Conservation (phyloP, 805 yeast species). For the Myxozyma melibiosi region DNA sequence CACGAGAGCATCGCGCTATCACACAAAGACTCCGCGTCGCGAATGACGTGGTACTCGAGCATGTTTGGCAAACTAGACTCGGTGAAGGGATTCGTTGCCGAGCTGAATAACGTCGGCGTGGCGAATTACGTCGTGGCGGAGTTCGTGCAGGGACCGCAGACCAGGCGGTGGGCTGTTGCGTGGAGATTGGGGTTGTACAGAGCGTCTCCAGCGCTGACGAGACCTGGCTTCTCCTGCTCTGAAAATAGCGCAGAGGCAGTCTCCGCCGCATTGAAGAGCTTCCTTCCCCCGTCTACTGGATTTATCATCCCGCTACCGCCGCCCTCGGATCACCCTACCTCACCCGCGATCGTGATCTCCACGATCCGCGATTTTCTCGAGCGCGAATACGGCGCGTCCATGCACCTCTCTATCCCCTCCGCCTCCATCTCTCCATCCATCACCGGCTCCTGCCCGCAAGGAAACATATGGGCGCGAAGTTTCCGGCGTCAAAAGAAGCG, state of each 20-base stretch:
- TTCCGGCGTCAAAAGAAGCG: constrained; percentile 22
- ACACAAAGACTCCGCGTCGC: not conserved
- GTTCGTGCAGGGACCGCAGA: constrained; percentile 26
- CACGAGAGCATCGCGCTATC: constrained; percentile 38
- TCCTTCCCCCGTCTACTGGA: not conserved
- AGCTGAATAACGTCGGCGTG: constrained; percentile 12
- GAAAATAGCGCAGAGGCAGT: not conserved
- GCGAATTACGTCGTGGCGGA: constrained; percentile 31
- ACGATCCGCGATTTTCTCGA: not conserved
- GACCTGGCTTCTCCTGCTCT: not conserved
- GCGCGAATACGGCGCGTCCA: not conserved
- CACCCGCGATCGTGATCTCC: too few relatives aligned
- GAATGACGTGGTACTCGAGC: constrained; percentile 47
- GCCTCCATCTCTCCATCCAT: not conserved
- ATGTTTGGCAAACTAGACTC: constrained; percentile 42
- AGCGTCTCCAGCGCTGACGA: constrained; percentile 12
- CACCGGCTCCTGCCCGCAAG: constrained; percentile 11
- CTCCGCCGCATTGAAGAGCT: not conserved
- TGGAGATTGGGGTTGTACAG: constrained; percentile 24
- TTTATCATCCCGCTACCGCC: not conserved
- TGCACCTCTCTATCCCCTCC: not conserved
- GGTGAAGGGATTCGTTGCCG: constrained; percentile 11
- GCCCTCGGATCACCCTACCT: too few relatives aligned
- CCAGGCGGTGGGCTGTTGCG: constrained; percentile 34
- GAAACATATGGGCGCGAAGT: constrained; percentile 31